These are phyloP conservation scores for Isatis tinctoria DNA, from an alignment of 345 rosid species.

Conservation along the genomic window DNA sequence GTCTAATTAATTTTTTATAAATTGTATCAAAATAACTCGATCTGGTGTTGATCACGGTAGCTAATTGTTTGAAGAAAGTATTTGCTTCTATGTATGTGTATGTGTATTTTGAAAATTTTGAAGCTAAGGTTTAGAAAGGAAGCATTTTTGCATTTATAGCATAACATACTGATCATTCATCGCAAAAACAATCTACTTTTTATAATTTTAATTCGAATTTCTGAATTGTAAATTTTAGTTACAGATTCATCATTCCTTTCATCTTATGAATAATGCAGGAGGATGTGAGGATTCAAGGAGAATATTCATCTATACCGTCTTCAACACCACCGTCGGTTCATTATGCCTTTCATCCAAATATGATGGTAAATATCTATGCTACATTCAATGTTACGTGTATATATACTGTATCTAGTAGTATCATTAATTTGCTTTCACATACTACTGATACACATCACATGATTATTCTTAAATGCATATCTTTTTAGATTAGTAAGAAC, in stretches of 20 bases:
- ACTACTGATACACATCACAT: constrained; percentile 4
- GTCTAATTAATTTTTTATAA: neutral
- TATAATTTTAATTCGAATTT: neutral
- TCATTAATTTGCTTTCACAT: neutral
- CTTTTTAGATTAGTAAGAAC: constrained; percentile 19
- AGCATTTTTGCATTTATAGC: neutral
- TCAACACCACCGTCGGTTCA: constrained; percentile 59
- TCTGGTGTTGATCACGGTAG: neutral
- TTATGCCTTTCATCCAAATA: constrained; percentile 53
- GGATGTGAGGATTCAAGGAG: constrained; percentile 57
- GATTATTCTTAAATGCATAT: constrained; percentile 2
- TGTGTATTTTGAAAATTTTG: neutral
- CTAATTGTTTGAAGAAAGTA: neutral
- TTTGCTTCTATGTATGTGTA: neutral
- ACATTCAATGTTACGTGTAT: neutral
- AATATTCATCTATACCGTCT: constrained; percentile 51
- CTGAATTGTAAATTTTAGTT: neutral
- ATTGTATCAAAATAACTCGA: neutral
- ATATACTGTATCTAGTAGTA: neutral
- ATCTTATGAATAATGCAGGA: constrained; percentile 51
- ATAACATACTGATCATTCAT: neutral
- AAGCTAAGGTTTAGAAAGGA: neutral
- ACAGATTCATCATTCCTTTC: neutral
- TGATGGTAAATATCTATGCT: constrained; percentile 45
- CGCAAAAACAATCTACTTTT: neutral